Conservation (phyloP, 768 basidiomycete species). For the Gymnopilus junonius region DNA sequence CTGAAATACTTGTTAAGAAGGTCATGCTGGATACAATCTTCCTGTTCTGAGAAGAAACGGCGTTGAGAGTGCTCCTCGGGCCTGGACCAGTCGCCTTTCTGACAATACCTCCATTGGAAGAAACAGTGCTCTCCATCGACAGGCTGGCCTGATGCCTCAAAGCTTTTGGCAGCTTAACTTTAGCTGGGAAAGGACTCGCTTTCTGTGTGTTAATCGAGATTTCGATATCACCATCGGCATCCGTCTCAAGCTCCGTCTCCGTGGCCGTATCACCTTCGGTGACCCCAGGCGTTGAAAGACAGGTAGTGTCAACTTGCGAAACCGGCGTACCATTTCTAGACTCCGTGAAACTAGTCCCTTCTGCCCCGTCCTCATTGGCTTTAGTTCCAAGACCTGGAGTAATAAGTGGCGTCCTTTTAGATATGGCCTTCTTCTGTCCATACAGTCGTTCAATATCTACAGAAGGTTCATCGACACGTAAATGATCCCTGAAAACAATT, state of each 20-base stretch:
- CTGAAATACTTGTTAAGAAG: conserved; percentile 89
- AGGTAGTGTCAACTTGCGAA: conserved; percentile 27
- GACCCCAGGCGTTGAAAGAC: conserved; percentile 58
- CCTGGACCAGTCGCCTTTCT: not conserved
- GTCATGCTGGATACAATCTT: conserved; percentile 80
- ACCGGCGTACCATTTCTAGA: conserved; percentile 18
- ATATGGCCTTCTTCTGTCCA: conserved; percentile 89
- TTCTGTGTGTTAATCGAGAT: conserved; percentile 9
- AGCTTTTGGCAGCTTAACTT: conserved; percentile 20
- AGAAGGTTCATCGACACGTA: not conserved
- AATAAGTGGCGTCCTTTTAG: conserved; percentile 73
- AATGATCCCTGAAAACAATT: conserved; percentile 4
- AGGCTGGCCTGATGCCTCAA: conserved; percentile 35
- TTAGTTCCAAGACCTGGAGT: conserved; percentile 17
- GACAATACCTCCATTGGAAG: conserved; percentile 27
- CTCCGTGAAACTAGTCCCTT: conserved; percentile 16
- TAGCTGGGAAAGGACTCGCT: conserved; percentile 15
- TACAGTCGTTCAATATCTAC: conserved; percentile 93
- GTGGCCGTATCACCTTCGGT: conserved; percentile 78
- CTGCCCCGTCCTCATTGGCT: conserved; percentile 18
- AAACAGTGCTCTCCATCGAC: conserved; percentile 40
- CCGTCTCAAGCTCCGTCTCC: conserved; percentile 71
- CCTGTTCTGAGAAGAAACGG: conserved; percentile 23
- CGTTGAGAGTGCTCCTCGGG: conserved; percentile 12
- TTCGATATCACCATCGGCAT: conserved; percentile 60